A percentile compares a stretch with the other conserved stretches of the same genome.
Conservation (phyloP, 2,329 filamentous ascomycete species). For the Onygenales sp. region DNA sequence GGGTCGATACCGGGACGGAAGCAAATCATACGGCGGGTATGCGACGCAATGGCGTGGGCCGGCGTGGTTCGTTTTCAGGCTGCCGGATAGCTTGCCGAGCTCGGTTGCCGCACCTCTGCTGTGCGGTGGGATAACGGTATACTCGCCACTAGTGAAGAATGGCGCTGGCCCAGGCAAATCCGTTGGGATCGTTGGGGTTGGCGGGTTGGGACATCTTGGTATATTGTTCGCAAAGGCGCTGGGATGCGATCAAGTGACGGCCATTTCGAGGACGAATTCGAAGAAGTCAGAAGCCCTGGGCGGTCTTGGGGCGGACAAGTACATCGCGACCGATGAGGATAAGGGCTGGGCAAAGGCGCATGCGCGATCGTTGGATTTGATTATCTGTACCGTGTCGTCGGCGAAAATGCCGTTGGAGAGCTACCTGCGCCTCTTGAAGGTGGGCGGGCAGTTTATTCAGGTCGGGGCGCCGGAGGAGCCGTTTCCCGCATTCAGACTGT, state of each 20-base stretch:
- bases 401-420: constrained; percentile 53
- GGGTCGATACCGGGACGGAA: constrained; percentile 23
- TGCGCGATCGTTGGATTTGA: constrained; percentile 43
- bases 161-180: constrained; percentile 60
- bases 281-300: constrained; percentile 45
- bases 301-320: constrained; percentile 44
- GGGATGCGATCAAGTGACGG: constrained; percentile 53
- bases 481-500: constrained; percentile 46
- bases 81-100: constrained; percentile 41
- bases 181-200: constrained; percentile 64
- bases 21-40: constrained; percentile 55
- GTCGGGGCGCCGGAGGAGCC: constrained; percentile 56
- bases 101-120: constrained; percentile 59
- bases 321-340: constrained; percentile 50
- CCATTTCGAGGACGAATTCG: constrained; percentile 42
- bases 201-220: constrained; percentile 65
- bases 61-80: constrained; percentile 50
- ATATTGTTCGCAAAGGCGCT: constrained; percentile 63
- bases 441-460: constrained; percentile 54
- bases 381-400: constrained; percentile 48
- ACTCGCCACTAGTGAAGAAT: constrained; percentile 57
- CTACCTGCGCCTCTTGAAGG: constrained; percentile 52
- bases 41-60: constrained; percentile 46
- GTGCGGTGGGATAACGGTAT: constrained; percentile 69
- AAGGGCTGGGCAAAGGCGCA: constrained; percentile 43